Evolutionary conservation across 352 stramenopile species (phyloP), one percentile per base, ranked within the genome.

Genomic region (Aphanomyces euteiches): DNA sequence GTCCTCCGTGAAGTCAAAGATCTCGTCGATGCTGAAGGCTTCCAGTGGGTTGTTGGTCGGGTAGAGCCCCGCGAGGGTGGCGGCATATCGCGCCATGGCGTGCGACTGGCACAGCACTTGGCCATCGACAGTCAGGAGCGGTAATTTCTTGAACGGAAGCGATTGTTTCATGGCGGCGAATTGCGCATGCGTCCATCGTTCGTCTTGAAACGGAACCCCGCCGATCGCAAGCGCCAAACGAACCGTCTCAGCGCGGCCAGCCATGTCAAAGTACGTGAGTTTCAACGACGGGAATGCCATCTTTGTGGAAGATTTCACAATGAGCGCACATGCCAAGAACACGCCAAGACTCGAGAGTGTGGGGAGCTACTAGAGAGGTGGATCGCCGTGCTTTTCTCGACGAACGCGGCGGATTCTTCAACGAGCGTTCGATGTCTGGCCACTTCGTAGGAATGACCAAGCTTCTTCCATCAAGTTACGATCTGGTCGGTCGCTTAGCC

Each of bases 1-100:
- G 36, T 84, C 78, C 36, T 84, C 77, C n/a, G n/a, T n/a, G n/a
- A 76, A 37, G 5, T 60, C 37, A 15, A 83, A 70, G 6, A 87
- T 34, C 45, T 84, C 79, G 39, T 88, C 81, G 4, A 87, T 73
- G 7, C 72, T 75, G 28, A 73, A 74, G 17, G 78, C 78, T 6
- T 71, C 68, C 0, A 83, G 19, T 36, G 53, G 47, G 6, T 80
- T 66, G 0, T 79, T 73, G 0, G 73, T 69, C n/a, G 78, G 78
- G 60, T 89, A 87, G 17, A 88, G 68, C 0, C 75, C 77, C 0
- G 73, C 45, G 8, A 89, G 63, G 0, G 68, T 86, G 5, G 85
- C 87, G 13, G 77, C 83, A 45, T 89, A 91, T 34, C 85, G 79
- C 7, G 92, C 65, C 40, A 92, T 85, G 1, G 82, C 78, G 34